Conservation (phyloP, 2,329 filamentous ascomycete species). For the Cordyceps fumosorosea region DNA sequence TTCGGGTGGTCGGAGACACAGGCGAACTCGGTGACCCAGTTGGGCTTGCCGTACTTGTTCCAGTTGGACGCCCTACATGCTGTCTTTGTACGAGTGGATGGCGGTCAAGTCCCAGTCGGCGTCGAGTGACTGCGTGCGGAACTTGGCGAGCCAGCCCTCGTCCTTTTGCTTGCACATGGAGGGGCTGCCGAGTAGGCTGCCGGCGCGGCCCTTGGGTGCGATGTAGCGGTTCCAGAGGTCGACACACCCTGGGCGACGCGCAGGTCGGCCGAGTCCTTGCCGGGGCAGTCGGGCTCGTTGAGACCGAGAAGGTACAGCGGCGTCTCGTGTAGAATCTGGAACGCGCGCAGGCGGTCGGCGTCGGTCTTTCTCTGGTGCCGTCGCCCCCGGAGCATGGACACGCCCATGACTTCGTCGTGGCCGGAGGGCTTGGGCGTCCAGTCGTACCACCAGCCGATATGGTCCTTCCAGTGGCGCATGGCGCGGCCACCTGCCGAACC, state of each 20-base stretch:
- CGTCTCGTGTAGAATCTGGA: slow-evolving; percentile 10
- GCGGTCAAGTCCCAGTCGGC: slow-evolving; percentile 16
- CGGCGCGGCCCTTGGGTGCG: slow-evolving; percentile 60
- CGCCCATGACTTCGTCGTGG: slow-evolving; percentile 11
- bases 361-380: slow-evolving; percentile 14
- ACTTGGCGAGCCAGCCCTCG: slow-evolving; percentile 16
- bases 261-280: slow-evolving; percentile 15
- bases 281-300: slow-evolving; percentile 16
- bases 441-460: slow-evolving; percentile 17
- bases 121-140: slow-evolving; percentile 8
- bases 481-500: slow-evolving; percentile 15
- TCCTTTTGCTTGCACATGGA: slow-evolving; percentile 53
- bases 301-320: slow-evolving; percentile 15
- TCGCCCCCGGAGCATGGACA: slow-evolving; percentile 17
- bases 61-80: slow-evolving; percentile 16
- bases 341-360: slow-evolving; percentile 13
- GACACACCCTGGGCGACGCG: slow-evolving; percentile 29
- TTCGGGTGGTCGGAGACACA: slow-evolving; percentile 15
- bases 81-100: slow-evolving; percentile 16
- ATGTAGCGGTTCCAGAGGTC: slow-evolving; percentile 49
- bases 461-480: slow-evolving; percentile 14
- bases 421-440: slow-evolving; percentile 14
- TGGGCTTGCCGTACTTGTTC: slow-evolving; percentile 17
- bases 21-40: slow-evolving; percentile 16
- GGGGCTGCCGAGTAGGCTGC: slow-evolving; percentile 43